These are phyloP conservation scores for Aegilops sharonensis DNA, from an alignment of 176 grass and related monocot genomes.

Conservation along the genomic window DNA sequence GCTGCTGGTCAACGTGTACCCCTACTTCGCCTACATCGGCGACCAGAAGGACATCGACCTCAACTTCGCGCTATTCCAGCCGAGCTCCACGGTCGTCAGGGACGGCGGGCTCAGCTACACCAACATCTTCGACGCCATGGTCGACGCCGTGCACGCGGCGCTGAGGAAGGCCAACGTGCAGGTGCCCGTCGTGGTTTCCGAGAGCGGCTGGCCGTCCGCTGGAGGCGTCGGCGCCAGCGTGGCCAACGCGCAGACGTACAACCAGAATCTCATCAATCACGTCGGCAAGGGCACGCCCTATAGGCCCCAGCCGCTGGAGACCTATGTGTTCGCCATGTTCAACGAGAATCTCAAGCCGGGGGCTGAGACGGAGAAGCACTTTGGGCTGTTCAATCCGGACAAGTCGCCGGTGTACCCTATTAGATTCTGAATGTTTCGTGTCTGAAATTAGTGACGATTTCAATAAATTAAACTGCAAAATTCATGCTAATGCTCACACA, in stretches of 20 bases:
- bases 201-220: neutral
- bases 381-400: neutral
- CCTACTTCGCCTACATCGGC: neutral
- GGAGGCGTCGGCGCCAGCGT: neutral
- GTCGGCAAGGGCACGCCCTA: neutral
- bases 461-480: no score
- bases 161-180: neutral
- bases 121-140: neutral
- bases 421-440: neutral
- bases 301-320: constrained; percentile 27
- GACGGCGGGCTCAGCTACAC: neutral
- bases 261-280: neutral
- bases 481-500: no score
- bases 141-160: neutral
- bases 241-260: neutral
- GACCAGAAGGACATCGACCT: neutral
- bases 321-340: constrained; percentile 91
- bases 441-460: no score
- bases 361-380: neutral
- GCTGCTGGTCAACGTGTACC: neutral
- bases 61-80: neutral
- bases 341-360: constrained; percentile 53
- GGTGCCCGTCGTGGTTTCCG: neutral
- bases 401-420: neutral
- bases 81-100: neutral